Evolutionary conservation across 2,329 filamentous ascomycete species (phyloP), one percentile per base, ranked within the genome.

Genomic region (Phyllosticta paracitricarpa): DNA sequence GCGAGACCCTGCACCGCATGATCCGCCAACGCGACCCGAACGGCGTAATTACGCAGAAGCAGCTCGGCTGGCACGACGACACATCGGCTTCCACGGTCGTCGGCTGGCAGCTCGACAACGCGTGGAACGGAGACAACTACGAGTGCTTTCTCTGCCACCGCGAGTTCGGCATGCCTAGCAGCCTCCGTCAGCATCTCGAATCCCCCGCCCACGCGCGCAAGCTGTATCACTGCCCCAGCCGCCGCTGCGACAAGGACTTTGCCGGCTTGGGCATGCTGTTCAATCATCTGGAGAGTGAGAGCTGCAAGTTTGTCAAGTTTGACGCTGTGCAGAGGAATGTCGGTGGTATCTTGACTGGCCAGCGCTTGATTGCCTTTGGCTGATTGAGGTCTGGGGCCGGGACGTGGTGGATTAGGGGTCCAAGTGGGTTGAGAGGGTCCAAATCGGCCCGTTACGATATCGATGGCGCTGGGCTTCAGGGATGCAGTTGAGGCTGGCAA

Each of bases 141-240:
- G 76, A 81, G 65, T 86, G 83, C 71, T 81, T 81, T 62, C 63
- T 86, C 3, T 87, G 84, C 66, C 69, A 78, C 24, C 69, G 71
- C 9, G 28, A 66, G 0, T 87, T 84, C 63, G 58, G 26, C 0
- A 61, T 56, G 0, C 59, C 75, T 0, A 12, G 52, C 0, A 65
- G 66, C 0, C 73, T 87, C 2, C 80, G 81, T 56, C 72, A 77
- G 59, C 84, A 88, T 65, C 68, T 87, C 1, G 77, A 76, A 51
- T 86, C 83, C 0, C 73, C 79, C 0, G 70, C 66, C 0, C 83
- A 84, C 73, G 73, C 77, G 72, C 75, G 77, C 63, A 74, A 73
- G 30, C 66, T 79, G 0, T 78, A 81, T 64, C 72, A 75, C 66
- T 80, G 77, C 57, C 76, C 75, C 0, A 77, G 77, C 28, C 76